Conservation (phyloP, 306 rosid species). For the Ormosia emarginata region DNA sequence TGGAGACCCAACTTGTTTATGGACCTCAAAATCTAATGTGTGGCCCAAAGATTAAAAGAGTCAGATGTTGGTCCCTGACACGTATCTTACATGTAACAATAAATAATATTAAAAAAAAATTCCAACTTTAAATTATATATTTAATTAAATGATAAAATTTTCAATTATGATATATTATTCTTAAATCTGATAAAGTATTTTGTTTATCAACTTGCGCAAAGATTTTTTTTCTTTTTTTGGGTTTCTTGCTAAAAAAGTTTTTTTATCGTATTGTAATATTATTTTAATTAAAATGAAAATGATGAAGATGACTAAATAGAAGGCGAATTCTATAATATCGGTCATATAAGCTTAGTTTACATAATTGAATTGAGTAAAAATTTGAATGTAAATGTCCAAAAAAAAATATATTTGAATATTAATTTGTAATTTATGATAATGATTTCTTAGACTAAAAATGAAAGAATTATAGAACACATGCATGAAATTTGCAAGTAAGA, state of each 20-base stretch:
- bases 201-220: not conserved
- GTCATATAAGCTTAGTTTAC: not conserved
- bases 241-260: not conserved
- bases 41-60: not conserved
- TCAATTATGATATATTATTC: not conserved
- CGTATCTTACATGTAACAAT: not conserved
- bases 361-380: not conserved
- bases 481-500: no score
- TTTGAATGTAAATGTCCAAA: no score
- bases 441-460: no score
- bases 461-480: no score
- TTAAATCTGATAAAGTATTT: not conserved
- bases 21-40: not conserved
- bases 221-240: not conserved
- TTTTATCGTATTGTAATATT: not conserved
- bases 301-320: not conserved
- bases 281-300: not conserved
- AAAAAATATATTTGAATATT: no score
- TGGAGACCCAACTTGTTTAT: not conserved
- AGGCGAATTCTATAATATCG: not conserved
- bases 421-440: no score
- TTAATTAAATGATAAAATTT: not conserved
- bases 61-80: not conserved
- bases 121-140: not conserved
- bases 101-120: not conserved